Conservation (phyloP, 2,329 filamentous ascomycete species). For the Fusarium sp. region DNA sequence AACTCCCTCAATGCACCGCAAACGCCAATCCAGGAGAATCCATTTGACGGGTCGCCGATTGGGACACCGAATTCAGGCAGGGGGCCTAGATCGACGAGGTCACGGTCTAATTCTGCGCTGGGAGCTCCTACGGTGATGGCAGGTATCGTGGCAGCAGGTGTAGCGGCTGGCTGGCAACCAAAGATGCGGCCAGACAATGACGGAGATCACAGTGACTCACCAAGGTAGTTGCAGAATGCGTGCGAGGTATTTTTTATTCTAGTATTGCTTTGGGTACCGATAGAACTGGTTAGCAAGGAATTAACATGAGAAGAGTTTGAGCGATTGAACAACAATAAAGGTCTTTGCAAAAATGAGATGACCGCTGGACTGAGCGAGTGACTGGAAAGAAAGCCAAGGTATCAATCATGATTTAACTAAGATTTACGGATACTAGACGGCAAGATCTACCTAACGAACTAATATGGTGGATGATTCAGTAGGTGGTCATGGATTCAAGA, state of each 20-base stretch:
- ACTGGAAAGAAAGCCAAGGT: background rate
- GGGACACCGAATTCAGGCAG: slow-evolving; percentile 70
- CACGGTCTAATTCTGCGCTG: slow-evolving; percentile 75
- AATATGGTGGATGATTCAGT: slow-evolving; percentile 13
- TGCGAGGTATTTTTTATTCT: slow-evolving; percentile 30
- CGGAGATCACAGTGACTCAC: slow-evolving; percentile 37
- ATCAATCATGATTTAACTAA: background rate
- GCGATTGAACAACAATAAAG: background rate
- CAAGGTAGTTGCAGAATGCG: slow-evolving; percentile 37
- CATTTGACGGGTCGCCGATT: slow-evolving; percentile 56
- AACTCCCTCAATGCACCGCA: slow-evolving; percentile 70
- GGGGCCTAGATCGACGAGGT: slow-evolving; percentile 74
- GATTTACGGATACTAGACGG: background rate
- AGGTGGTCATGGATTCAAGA: background rate
- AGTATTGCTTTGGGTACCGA: slow-evolving; percentile 38
- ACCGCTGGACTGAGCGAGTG: background rate
- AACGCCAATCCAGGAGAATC: slow-evolving; percentile 71
- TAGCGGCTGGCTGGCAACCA: slow-evolving; percentile 81
- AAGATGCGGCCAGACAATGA: slow-evolving; percentile 51
- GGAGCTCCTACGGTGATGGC: slow-evolving; percentile 83
- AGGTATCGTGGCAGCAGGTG: slow-evolving; percentile 81
- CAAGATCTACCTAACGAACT: background rate
- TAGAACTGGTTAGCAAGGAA: slow-evolving; percentile 32
- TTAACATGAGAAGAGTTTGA: slow-evolving; percentile 24
- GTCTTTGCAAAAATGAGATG: background rate